Evolutionary conservation across 2,329 filamentous ascomycete genomes (phyloP).

Genomic region (Ceratocystis albifundus): DNA sequence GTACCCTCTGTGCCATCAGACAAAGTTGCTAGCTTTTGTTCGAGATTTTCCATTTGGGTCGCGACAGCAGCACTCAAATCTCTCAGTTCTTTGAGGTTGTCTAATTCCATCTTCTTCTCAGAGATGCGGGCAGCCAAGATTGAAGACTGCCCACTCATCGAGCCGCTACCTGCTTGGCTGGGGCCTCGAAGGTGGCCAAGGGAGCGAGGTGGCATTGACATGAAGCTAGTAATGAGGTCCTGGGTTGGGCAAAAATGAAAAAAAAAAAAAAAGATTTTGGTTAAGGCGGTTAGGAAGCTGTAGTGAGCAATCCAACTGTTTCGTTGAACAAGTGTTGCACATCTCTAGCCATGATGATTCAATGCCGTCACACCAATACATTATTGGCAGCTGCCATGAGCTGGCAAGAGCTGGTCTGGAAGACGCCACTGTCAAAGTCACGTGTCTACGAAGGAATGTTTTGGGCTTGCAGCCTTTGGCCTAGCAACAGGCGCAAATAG

Average conservation of each 20-base stretch:
- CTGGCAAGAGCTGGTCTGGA: neutral
- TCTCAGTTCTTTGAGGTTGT: constrained; percentile 64
- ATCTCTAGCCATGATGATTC: neutral
- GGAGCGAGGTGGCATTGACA: constrained; percentile 14
- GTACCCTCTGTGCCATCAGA: constrained; percentile 71
- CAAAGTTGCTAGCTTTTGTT: constrained; percentile 64
- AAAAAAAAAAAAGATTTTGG: neutral
- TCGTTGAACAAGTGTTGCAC: too few relatives aligned
- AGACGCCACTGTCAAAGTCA: neutral
- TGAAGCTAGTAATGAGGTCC: neutral
- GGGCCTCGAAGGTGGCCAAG: constrained; percentile 52
- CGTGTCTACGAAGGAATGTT: neutral
- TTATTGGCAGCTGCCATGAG: neutral
- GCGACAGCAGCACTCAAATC: constrained; percentile 69
- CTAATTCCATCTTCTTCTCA: constrained; percentile 75
- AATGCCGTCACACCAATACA: neutral
- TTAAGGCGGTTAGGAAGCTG: neutral
- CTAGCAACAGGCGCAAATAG: constrained; percentile 9
- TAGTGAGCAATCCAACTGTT: too few relatives aligned
- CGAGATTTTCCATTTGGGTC: constrained; percentile 69
- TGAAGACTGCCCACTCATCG: constrained; percentile 51
- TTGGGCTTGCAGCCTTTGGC: constrained; percentile 1
- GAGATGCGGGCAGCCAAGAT: constrained; percentile 63
- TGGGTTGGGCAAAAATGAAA: neutral
- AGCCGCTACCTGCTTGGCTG: constrained; percentile 36